Percentiles rank a stretch among this genome's conserved stretches.
phyloP scores from a whole-genome alignment of 2,329 filamentous ascomycete species.

The Paracorniculantispora psalliotae region DNA sequence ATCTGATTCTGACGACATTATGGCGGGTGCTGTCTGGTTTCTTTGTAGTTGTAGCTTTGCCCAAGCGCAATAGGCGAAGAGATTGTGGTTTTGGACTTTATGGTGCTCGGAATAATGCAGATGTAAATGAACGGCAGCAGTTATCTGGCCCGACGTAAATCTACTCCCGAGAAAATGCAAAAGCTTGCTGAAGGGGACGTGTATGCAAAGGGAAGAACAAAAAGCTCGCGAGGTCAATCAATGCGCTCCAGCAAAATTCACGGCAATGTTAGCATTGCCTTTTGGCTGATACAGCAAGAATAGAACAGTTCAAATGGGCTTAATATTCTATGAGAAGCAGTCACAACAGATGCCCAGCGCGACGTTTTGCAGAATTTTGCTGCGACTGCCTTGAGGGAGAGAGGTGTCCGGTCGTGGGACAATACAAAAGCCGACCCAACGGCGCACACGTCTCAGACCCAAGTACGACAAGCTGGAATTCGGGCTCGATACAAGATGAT shows the following conservation, averaged over 20 bases:
- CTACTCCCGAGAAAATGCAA: neutral
- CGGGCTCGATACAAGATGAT: neutral
- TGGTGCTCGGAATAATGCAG: neutral
- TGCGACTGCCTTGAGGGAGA: neutral
- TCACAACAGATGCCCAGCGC: conserved; percentile 2
- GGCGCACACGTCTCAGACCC: neutral
- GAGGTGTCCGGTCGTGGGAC: neutral
- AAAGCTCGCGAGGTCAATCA: conserved; percentile 5
- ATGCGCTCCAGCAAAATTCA: conserved; percentile 11
- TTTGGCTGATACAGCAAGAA: conserved; percentile 5
- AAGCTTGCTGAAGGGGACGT: neutral
- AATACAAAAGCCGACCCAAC: neutral
- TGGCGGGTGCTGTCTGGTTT: conserved; percentile 13
- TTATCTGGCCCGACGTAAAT: neutral
- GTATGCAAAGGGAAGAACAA: conserved; percentile 1
- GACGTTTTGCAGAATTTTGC: neutral
- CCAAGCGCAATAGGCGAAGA: neutral
- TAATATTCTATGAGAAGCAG: conserved; percentile 11
- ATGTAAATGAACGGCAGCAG: neutral
- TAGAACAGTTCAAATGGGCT: conserved; percentile 9
- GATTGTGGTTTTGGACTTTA: neutral
- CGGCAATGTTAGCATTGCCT: conserved; percentile 9
- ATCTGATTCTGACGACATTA: conserved; percentile 56
- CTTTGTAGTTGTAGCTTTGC: neutral
- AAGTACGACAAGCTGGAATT: neutral